Conservation (phyloP, 148 eudicot genomes). For the Salicornia ramosissima region DNA sequence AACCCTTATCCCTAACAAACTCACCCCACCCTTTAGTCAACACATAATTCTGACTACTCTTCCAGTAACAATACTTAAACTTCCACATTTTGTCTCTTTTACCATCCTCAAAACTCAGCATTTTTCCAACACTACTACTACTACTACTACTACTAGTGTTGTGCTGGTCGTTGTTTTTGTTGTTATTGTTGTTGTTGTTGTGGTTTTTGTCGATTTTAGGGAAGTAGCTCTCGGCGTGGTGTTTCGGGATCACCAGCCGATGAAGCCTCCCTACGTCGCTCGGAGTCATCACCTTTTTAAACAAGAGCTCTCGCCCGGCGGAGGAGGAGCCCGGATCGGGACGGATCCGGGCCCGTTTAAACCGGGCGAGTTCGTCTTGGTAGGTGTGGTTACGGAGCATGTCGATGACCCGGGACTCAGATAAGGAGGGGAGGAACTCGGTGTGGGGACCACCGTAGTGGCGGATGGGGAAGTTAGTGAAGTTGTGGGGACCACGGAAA, state of each 20-base stretch:
- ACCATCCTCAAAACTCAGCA: conserved; percentile 7
- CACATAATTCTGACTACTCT: conserved; percentile 14
- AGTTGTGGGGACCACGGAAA: conserved; percentile 26
- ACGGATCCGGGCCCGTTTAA: not conserved
- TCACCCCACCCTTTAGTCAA: conserved; percentile 19
- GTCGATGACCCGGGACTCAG: conserved; percentile 21
- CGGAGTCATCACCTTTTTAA: conserved; percentile 32
- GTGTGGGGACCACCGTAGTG: conserved; percentile 20
- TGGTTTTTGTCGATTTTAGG: not conserved
- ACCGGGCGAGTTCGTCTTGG: conserved; percentile 12
- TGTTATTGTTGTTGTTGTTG: no score
- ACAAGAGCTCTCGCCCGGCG: conserved; percentile 17
- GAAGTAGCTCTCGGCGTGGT: conserved; percentile 16
- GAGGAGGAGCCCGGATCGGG: not conserved
- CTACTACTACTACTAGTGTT: no score
- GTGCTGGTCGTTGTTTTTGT: no score
- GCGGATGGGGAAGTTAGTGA: conserved; percentile 24
- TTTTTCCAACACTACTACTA: no score
- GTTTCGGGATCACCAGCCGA: conserved; percentile 26
- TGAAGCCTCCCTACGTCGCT: conserved; percentile 36
- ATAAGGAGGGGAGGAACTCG: conserved; percentile 17
- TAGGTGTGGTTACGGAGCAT: conserved; percentile 24
- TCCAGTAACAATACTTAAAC: conserved; percentile 14
- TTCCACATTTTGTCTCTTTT: conserved; percentile 3
- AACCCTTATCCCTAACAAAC: conserved; percentile 12